Percentiles rank a stretch among this genome's conserved stretches.
These are phyloP conservation scores for Paramecium bursaria DNA, from an alignment of 73 alveolate species.

Conservation along the genomic window DNA sequence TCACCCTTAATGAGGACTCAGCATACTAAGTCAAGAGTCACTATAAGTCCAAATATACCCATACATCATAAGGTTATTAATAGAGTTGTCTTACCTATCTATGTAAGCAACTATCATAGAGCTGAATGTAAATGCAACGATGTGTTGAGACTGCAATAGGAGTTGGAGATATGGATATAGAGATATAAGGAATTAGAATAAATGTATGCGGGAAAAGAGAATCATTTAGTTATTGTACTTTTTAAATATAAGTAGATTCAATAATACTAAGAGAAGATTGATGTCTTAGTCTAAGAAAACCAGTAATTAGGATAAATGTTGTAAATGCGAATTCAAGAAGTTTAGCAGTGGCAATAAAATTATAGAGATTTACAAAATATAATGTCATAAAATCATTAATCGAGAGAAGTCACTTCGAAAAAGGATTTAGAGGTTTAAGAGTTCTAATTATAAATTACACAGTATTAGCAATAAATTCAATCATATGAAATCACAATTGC, in stretches of 20 bases:
- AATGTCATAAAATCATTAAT: not conserved
- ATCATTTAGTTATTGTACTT: conserved; percentile 59
- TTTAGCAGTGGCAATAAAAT: conserved; percentile 31
- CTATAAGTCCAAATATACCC: conserved; percentile 45
- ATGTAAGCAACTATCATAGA: not conserved
- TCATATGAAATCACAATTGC: not conserved
- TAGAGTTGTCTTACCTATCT: conserved; percentile 36
- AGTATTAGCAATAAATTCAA: not conserved
- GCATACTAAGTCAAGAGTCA: conserved; percentile 49
- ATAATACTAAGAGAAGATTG: conserved; percentile 45
- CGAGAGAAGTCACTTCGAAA: not conserved
- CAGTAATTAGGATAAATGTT: not conserved
- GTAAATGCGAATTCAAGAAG: conserved; percentile 25
- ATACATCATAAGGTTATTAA: conserved; percentile 41
- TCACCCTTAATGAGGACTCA: conserved; percentile 15
- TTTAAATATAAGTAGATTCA: not conserved
- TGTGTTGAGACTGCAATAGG: conserved; percentile 14
- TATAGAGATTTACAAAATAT: conserved; percentile 4
- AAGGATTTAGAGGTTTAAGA: conserved; percentile 1
- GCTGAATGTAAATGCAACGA: not conserved
- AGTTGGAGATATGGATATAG: conserved; percentile 45
- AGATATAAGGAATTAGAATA: conserved; percentile 40
- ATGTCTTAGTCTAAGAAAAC: conserved; percentile 23
- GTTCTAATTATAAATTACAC: conserved; percentile 10
- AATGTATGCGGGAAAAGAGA: conserved; percentile 2